Evolutionary conservation across 2,329 filamentous ascomycete species (phyloP), one percentile per base, ranked within the genome.

Genomic region (Calonectria crousiana): DNA sequence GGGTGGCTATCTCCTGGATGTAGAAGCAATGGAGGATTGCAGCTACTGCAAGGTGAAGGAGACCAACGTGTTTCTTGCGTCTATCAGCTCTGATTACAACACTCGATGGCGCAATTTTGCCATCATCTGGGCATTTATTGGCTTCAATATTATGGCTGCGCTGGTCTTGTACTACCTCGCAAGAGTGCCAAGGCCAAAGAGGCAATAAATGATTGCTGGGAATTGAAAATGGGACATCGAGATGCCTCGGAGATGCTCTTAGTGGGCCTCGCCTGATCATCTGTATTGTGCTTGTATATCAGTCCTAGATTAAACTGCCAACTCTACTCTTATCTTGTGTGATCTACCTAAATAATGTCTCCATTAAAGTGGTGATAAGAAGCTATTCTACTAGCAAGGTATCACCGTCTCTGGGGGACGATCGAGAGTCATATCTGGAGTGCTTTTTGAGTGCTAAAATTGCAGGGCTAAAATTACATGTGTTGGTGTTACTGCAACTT

Each of bases 71-170:
- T 91, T 88, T 80, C 83, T 92, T 56, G 81, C 86, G 0, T 76
- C 73, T 0, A 87, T 91, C 67, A 85, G 86, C 68, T 87, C 89
- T 73, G 82, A 86, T 75, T 94, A 92, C 80, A 81, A 77, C 34
- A 85, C 93, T 34, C 85, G 91, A 44, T 95, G 93, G 92, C 88
- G 92, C 72, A 93, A 95, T 82, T 92, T 92, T 80, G 93, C 91
- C 14, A 85, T 93, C 38, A 82, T 92, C 41, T 92, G 89, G 85
- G 88, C 85, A 0, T 93, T 90, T 75, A 87, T 92, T 72, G 80
- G 86, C 28, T 91, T 92, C 82, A 92, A 93, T 80, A 82, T 91
- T 28, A 82, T 83, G 28, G 89, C 86, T 0, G 90, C 90, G 0
- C 81, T 92, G 28, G 80, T 85, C 9, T 81, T 92, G 52, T 92